Evolutionary conservation across 306 rosid genomes (phyloP).

Genomic region (Echinosophora koreensis): DNA sequence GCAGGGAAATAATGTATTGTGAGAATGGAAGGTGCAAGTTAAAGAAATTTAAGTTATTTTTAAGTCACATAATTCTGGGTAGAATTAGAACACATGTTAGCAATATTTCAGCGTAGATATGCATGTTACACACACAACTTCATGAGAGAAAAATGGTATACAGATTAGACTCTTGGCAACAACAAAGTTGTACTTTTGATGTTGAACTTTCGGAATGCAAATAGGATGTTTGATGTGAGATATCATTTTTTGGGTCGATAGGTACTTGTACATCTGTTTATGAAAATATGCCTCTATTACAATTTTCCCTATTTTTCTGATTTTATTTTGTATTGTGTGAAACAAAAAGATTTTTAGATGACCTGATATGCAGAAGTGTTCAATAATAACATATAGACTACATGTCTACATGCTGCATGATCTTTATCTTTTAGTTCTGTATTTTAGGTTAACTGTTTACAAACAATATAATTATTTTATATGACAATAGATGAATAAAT

Average conservation of each 20-base stretch:
- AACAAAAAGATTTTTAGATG: neutral
- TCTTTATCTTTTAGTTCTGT: neutral
- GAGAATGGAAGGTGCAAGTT: conserved; percentile 50
- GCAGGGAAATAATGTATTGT: conserved; percentile 71
- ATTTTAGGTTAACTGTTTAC: neutral
- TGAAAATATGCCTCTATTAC: neutral
- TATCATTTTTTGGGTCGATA: neutral
- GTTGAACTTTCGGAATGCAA: no score
- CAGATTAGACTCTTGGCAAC: conserved; percentile 39
- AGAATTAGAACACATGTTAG: conserved; percentile 50
- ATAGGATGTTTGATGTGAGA: no score
- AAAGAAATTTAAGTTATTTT: conserved; percentile 46
- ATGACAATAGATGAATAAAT: no score
- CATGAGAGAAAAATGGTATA: conserved; percentile 55
- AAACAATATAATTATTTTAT: no score
- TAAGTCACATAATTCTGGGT: conserved; percentile 47
- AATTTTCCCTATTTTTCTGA: neutral
- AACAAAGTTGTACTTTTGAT: neutral
- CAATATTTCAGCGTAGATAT: conserved; percentile 56
- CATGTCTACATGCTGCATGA: neutral
- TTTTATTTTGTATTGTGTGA: neutral
- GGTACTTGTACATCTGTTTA: neutral
- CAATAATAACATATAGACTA: neutral
- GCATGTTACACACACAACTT: conserved; percentile 62
- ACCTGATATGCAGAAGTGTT: neutral